Evolutionary conservation across 345 rosid species (phyloP).

Genomic region (Hibiscus tridactylites): DNA sequence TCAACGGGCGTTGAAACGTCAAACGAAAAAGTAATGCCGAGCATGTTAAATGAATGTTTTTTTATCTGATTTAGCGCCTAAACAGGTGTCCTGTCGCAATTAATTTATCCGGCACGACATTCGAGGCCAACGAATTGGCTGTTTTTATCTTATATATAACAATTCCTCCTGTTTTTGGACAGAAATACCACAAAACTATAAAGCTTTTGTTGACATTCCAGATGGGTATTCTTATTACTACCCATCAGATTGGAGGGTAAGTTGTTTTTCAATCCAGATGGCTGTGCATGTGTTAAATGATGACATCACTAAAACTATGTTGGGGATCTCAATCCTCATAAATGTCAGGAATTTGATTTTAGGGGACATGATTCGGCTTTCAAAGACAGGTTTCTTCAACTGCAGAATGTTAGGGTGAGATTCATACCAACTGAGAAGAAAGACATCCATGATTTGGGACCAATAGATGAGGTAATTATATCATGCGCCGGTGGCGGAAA

Average conservation of each 20-base stretch:
- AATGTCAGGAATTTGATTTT: constrained; percentile 64
- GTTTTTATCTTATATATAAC: neutral
- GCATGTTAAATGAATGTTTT: too few species aligned
- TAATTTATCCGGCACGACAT: too few species aligned
- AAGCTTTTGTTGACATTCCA: constrained; percentile 47
- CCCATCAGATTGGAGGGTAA: constrained; percentile 90
- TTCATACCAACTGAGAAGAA: constrained; percentile 73
- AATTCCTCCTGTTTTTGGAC: constrained; percentile 2
- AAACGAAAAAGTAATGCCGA: too few species aligned
- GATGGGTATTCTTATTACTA: constrained; percentile 84
- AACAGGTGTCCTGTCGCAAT: too few species aligned
- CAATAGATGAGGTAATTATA: constrained; percentile 58
- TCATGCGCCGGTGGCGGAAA: too few species aligned
- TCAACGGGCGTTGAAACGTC: too few species aligned
- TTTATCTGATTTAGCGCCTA: too few species aligned
- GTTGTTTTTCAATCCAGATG: constrained; percentile 10
- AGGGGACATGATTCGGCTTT: constrained; percentile 87
- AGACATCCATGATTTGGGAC: constrained; percentile 75
- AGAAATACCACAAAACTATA: constrained; percentile 57
- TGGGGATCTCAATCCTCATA: too few species aligned
- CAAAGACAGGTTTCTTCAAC: constrained; percentile 61
- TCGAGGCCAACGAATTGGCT: too few species aligned
- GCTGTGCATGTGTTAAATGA: too few species aligned
- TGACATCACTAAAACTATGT: too few species aligned
- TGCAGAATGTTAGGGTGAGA: constrained; percentile 77